Base-by-base conservation (phyloP, 192 early-diverging fungal genomes). In the Coemansia sp. region DNA sequence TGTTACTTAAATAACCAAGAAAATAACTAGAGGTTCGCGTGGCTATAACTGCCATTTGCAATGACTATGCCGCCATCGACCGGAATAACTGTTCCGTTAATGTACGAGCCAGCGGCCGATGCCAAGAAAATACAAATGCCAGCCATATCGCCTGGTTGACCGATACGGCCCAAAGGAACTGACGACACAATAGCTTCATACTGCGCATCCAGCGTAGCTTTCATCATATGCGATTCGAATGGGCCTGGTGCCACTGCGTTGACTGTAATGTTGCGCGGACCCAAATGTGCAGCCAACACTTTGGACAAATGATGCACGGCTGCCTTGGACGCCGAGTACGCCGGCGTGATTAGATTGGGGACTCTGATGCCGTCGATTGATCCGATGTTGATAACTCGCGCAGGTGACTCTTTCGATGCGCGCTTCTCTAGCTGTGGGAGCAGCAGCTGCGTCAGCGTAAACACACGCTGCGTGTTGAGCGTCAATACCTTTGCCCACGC, bases 381-480 rank as follows among this genome's bases (percentile, higher is more conserved):
- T 4, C 91, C 89, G 68, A 98, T 91, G 72, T 96, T 98, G 82
- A 98, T 96, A n/a, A 98, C 86, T 14, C 87, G 79, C 2, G 89
- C 80, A 5, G 93, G 92, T 23, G 78, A 68, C 5, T 81, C 44
- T 17, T 67, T 53, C 2, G 78, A 83, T 6, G 85, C 83, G 15
- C 74, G 85, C 22, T 83, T 84, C 25, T 82, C 73, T 11, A 97
- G 78, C 47, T 91, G 74, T 5, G 91, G 92, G 14, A 92, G 60
- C 48, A 88, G 79, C 75, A 85, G 86, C 71, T 88, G 86, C 3
- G 89, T 91, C 53, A 95, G 78, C 0, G 87, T 89, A 65, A 93
- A 97, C 57, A 90, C 78, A 25, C 87, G 79, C 79, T 91, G 91
- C 31, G 93, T 83, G 69, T 95, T 97, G 54, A 97, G 72, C 31